Evolutionary conservation across 1,139 yeast species (phyloP).

Genomic region (Candida freyschussii): DNA sequence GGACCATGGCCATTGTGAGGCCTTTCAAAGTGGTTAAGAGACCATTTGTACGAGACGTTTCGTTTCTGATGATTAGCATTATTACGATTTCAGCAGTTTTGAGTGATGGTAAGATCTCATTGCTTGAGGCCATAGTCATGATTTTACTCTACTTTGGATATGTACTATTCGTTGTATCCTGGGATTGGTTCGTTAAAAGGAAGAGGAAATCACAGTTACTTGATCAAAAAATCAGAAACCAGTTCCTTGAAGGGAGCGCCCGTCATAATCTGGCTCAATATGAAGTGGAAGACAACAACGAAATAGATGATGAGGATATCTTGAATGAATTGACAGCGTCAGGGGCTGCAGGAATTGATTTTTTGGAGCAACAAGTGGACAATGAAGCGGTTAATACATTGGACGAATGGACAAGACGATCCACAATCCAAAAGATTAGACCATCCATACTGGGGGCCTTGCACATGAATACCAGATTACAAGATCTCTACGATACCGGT

Average conservation of each 20-base stretch:
- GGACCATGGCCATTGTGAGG: slow-evolving; percentile 63
- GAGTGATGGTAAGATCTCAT: slow-evolving; percentile 46
- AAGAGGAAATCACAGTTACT: slow-evolving; percentile 22
- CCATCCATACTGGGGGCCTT: slow-evolving; percentile 42
- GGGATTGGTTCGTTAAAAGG: slow-evolving; percentile 34
- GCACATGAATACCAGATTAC: slow-evolving; percentile 29
- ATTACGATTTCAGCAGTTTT: slow-evolving; percentile 38
- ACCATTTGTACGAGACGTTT: slow-evolving; percentile 43
- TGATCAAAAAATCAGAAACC: slow-evolving; percentile 23
- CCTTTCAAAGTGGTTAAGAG: slow-evolving; percentile 56
- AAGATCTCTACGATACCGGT: slow-evolving; percentile 4
- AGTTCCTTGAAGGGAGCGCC: slow-evolving; percentile 10
- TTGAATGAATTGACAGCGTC: slow-evolving; percentile 15
- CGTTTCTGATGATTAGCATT: slow-evolving; percentile 32
- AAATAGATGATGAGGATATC: slow-evolving; percentile 28
- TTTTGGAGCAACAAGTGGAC: slow-evolving; percentile 14
- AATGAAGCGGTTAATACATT: slow-evolving; percentile 10
- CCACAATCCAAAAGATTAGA: slow-evolving; percentile 26
- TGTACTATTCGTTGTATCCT: slow-evolving; percentile 31
- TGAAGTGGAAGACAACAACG: slow-evolving; percentile 16
- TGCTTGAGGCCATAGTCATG: slow-evolving; percentile 43
- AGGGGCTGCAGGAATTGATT: slow-evolving; percentile 16
- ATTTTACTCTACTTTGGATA: slow-evolving; percentile 36
- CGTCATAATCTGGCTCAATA: slow-evolving; percentile 10
- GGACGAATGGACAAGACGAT: slow-evolving; percentile 19